phyloP scores from a whole-genome alignment of 192 early-diverging fungal genomes.

The Funneliformis mosseae region DNA sequence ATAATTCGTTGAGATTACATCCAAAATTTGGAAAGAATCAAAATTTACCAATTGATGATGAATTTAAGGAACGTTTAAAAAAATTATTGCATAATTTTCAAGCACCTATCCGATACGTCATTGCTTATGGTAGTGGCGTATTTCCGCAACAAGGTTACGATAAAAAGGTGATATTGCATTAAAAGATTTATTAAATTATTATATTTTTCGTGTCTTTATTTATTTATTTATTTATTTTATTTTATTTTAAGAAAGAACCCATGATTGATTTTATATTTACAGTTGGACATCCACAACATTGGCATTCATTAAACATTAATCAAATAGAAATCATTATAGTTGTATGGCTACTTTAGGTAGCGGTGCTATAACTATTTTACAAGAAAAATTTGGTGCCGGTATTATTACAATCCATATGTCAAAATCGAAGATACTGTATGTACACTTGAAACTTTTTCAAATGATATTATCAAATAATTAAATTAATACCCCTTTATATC shows the following conservation, averaged over 20 bases:
- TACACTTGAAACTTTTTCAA: not conserved
- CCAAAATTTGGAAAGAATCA: conserved; percentile 65
- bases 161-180: too few relatives aligned
- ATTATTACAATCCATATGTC: conserved; percentile 97
- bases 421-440: conserved; percentile 82
- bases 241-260: conserved; percentile 59
- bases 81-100: conserved; percentile 49
- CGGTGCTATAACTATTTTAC: conserved; percentile 67
- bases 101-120: conserved; percentile 74
- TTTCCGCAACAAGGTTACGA: conserved; percentile 87
- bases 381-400: conserved; percentile 86
- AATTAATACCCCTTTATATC: not conserved
- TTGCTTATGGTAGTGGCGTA: conserved; percentile 96
- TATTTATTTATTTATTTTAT: too few relatives aligned
- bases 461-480: conserved; percentile 16
- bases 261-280: conserved; percentile 97
- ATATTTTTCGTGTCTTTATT: too few relatives aligned
- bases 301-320: conserved; percentile 96
- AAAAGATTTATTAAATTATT: too few relatives aligned
- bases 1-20: conserved; percentile 31
- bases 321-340: conserved; percentile 94
- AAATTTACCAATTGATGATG: conserved; percentile 59
- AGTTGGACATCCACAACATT: conserved; percentile 92
- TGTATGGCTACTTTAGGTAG: conserved; percentile 73
- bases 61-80: conserved; percentile 51